Evolutionary conservation across 148 eudicot genomes (phyloP).

Genomic region (Nyssa sinensis): DNA sequence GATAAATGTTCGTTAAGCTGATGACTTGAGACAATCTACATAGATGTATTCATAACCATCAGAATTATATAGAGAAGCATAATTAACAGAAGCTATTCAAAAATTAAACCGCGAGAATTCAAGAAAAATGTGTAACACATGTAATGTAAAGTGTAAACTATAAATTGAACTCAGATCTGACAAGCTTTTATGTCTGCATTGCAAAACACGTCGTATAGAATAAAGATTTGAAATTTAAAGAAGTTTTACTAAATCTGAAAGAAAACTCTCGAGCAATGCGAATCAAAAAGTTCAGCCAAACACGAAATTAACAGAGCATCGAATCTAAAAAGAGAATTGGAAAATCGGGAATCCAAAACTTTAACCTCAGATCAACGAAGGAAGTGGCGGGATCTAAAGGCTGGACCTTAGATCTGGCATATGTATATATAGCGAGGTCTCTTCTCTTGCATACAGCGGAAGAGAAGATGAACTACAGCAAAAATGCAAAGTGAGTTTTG

Average conservation of each 20-base stretch:
- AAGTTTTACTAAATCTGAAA: background rate
- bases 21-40: background rate
- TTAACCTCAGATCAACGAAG: slow-evolving; percentile 8
- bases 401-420: slow-evolving; percentile 1
- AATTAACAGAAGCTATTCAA: background rate
- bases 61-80: background rate
- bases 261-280: background rate
- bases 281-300: slow-evolving; percentile 3
- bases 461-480: no score
- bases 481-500: no score
- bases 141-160: background rate
- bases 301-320: background rate
- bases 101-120: background rate
- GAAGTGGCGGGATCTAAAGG: background rate
- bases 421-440: no score
- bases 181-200: background rate
- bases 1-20: background rate
- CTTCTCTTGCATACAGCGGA: no score
- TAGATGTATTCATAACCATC: background rate
- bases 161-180: slow-evolving; percentile 13
- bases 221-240: background rate
- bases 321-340: background rate
- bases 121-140: background rate
- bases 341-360: background rate
- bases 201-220: background rate